Evolutionary conservation across 352 stramenopile genomes (phyloP), one percentile per base, ranked within the genome.

Genomic region (Globisporangium polare): DNA sequence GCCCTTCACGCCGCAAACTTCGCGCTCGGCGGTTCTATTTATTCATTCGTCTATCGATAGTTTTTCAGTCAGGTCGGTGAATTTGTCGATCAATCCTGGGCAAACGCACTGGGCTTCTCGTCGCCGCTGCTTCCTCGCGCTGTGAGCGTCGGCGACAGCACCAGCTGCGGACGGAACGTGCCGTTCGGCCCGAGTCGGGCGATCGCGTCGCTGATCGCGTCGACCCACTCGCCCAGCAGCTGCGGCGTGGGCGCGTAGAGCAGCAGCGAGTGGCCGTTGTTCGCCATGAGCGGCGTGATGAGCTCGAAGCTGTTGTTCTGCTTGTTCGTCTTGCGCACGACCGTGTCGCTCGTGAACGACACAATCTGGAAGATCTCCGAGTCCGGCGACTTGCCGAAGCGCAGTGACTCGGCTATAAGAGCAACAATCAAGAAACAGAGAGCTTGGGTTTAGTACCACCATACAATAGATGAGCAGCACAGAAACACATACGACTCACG

Each of bases 271-370:
- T 90, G 80, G 13, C 72, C 69, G 43, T 84, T 84, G 31, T 66
- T 71, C 12, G 80, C 80, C 83, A 92, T 90, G 9, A 78, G 57
- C 46, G 78, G 78, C 37, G 80, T 92, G 66, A 92, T 72, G 50
- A 90, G 57, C 71, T 92, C 83, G 53, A 92, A 88, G 63, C 75
- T 88, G 63, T 87, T 89, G 75, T 89, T 88, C 47, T 86, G 72
- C 69, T 90, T 92, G 15, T 73, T 67, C 10, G 78, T 86, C 69
- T 86, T 88, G 27, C 78, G 75, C 46, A 92, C 80, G 4, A 83
- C 54, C 2, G 83, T 92, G 24, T 83, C 73, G 27, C 68, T 66
- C 13, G 80, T 86, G 59, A 90, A 73, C 26, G 75, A 80, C n/a
- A 90, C 75, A 49, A 89, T 89, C 65, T 89, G 81, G 53, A 88